Evolutionary conservation across 495 filamentous ascomycete genomes (phyloP), one percentile per base, ranked within the genome.

Genomic region (Xylaria palmicola): DNA sequence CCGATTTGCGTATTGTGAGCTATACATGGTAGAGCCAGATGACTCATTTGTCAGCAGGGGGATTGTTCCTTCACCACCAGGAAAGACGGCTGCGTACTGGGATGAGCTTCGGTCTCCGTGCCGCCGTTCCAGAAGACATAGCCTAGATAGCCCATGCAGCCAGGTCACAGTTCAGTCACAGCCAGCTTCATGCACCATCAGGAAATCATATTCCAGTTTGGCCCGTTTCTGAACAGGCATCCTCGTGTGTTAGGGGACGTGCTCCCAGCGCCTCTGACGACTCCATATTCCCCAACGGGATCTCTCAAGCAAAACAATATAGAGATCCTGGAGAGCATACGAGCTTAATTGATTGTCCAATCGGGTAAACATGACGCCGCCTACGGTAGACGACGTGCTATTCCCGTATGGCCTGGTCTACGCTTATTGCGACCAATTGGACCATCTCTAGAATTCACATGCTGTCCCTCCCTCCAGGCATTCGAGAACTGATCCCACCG

Each of bases 81-180:
- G n/a, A 29, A 17, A 48, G 13, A 48, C 45, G 26, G 26, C 45
- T 9, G 15, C 26, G 15, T 29, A 13, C 19, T 48, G 15, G 26
- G 24, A 48, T 48, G 13, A 48, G 10, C 3, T 12, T 29, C 45
- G 45, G 45, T 29, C 17, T 29, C 29, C 45, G 45, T 3, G 45
- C 45, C 45, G 45, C 13, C 29, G 45, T 48, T 48, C 45, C 45
- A 48, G n/a, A n/a, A n/a, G n/a, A n/a, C n/a, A n/a, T n/a, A n/a
- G n/a, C n/a, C n/a, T n/a, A n/a, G n/a, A n/a, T n/a, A n/a, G n/a
- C n/a, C n/a, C n/a, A n/a, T n/a, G n/a, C n/a, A n/a, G n/a, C n/a
- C n/a, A n/a, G n/a, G n/a, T n/a, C n/a, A n/a, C n/a, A n/a, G n/a
- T n/a, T n/a, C n/a, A n/a, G n/a, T n/a, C n/a, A n/a, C n/a, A n/a